Conservation (phyloP, 208 protist genomes). For the Leishmania arabica region DNA sequence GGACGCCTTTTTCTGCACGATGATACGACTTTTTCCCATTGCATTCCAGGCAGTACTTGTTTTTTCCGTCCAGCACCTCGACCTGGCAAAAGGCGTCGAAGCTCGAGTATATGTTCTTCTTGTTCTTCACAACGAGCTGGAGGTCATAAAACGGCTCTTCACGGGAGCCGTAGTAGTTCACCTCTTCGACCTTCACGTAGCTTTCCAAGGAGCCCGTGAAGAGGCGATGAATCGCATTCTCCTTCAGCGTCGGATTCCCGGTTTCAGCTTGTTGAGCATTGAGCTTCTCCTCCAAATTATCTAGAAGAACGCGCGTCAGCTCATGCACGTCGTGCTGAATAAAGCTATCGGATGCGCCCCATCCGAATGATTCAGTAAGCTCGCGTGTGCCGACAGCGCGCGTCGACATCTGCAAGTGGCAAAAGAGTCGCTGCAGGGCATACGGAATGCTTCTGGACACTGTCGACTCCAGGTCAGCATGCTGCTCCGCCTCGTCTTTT, state of each 20-base stretch:
- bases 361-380: slow-evolving; percentile 93
- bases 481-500: slow-evolving; percentile 68
- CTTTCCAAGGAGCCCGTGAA: slow-evolving; percentile 79
- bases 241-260: slow-evolving; percentile 13
- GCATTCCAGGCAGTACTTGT: slow-evolving; percentile 90
- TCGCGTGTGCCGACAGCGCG: slow-evolving; percentile 82
- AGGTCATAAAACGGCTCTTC: slow-evolving; percentile 93
- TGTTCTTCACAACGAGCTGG: slow-evolving; percentile 90
- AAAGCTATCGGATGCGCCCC: slow-evolving; percentile 88
- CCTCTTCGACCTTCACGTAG: slow-evolving; percentile 88
- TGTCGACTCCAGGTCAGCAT: slow-evolving; percentile 23
- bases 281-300: slow-evolving; percentile 87
- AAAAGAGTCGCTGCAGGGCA: slow-evolving; percentile 90
- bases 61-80: slow-evolving; percentile 93
- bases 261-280: slow-evolving; percentile 29
- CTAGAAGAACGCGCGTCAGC: slow-evolving; percentile 81
- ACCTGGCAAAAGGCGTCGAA: slow-evolving; percentile 88
- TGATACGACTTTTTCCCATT: slow-evolving; percentile 82
- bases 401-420: slow-evolving; percentile 70
- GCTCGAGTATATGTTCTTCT: slow-evolving; percentile 82
- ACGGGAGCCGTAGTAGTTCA: slow-evolving; percentile 70
- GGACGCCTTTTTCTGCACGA: slow-evolving; percentile 87
- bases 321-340: slow-evolving; percentile 94
- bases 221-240: slow-evolving; percentile 77
- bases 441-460: slow-evolving; percentile 82